Percentiles rank a stretch among this genome's conserved stretches.
phyloP scores from a whole-genome alignment of 2,329 filamentous ascomycete genomes.

The Penicillium sp. region DNA sequence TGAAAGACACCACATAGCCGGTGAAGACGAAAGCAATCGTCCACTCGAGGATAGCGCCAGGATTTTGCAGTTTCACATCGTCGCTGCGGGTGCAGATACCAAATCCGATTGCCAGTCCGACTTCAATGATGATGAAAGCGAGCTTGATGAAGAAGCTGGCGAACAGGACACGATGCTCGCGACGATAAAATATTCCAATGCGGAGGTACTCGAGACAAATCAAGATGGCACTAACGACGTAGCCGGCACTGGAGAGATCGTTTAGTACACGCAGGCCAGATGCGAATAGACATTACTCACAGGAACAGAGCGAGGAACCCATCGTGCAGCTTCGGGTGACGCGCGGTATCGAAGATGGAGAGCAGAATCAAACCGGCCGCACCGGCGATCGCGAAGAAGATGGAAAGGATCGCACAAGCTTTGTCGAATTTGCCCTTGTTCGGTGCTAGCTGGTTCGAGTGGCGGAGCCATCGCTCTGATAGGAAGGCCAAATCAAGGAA shows the following conservation, averaged over 20 bases:
- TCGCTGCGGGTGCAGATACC: slow-evolving; percentile 50
- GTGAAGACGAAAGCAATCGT: slow-evolving; percentile 78
- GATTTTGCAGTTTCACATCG: slow-evolving; percentile 55
- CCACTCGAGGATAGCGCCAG: slow-evolving; percentile 76
- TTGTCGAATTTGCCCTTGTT: slow-evolving; percentile 55
- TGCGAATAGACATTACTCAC: slow-evolving; percentile 24
- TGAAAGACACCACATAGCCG: slow-evolving; percentile 82
- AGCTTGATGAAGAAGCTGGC: slow-evolving; percentile 86
- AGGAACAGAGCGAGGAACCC: slow-evolving; percentile 80
- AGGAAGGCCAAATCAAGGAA: slow-evolving; percentile 78
- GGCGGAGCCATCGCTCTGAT: slow-evolving; percentile 79
- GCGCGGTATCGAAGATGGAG: slow-evolving; percentile 77
- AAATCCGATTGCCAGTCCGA: slow-evolving; percentile 66
- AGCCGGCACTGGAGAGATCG: slow-evolving; percentile 54
- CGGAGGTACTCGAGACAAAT: slow-evolving; percentile 88
- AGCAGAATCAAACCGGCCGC: slow-evolving; percentile 77
- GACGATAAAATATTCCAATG: slow-evolving; percentile 71
- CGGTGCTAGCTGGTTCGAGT: slow-evolving; percentile 70
- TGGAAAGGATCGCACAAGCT: slow-evolving; percentile 37
- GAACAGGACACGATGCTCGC: slow-evolving; percentile 66
- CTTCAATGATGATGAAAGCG: slow-evolving; percentile 73
- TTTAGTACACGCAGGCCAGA: not conserved
- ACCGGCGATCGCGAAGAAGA: slow-evolving; percentile 66
- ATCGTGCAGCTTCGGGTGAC: slow-evolving; percentile 65
- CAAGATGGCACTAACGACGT: slow-evolving; percentile 79